Percentiles rank a stretch among this genome's conserved stretches.
Evolutionary conservation across 148 eudicot genomes (phyloP).

Genomic region (Dysphania ambrosioides): DNA sequence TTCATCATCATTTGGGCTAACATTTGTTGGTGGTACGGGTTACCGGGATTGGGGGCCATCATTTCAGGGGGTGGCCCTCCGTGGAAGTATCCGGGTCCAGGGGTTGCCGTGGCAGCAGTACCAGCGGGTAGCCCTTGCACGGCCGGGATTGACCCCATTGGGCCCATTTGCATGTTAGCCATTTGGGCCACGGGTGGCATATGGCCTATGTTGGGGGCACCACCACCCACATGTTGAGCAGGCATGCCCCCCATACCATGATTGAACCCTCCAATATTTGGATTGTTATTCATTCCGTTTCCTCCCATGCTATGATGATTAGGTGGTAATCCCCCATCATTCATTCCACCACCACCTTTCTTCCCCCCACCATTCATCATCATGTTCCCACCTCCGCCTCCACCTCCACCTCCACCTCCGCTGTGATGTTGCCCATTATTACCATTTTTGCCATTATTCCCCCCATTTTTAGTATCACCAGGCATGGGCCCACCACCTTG

Average conservation of each 20-base stretch:
- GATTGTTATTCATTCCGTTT: constrained; percentile 38
- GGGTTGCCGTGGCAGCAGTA: constrained; percentile 30
- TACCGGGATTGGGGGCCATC: constrained; percentile 44
- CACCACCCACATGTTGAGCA: constrained; percentile 29
- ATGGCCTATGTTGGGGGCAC: constrained; percentile 42
- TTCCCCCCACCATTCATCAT: constrained; percentile 34
- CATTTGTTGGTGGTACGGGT: constrained; percentile 72
- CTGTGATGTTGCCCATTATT: constrained; percentile 21
- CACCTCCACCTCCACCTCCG: constrained; percentile 28
- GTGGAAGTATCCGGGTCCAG: constrained; percentile 34
- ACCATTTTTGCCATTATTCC: constrained; percentile 33
- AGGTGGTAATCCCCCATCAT: constrained; percentile 37
- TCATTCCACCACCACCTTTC: constrained; percentile 42
- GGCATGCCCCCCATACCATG: constrained; percentile 32
- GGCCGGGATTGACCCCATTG: constrained; percentile 48
- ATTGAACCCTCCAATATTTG: constrained; percentile 24
- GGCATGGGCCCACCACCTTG: constrained; percentile 34
- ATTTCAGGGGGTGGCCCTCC: constrained; percentile 50
- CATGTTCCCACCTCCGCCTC: constrained; percentile 14
- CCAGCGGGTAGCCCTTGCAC: constrained; percentile 76
- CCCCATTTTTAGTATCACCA: constrained; percentile 17
- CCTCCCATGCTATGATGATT: constrained; percentile 37
- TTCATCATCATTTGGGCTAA: constrained; percentile 87
- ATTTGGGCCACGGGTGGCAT: constrained; percentile 50
- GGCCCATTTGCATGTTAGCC: constrained; percentile 67